phyloP scores from a whole-genome alignment of 345 rosid species.

The Firmiana major region DNA sequence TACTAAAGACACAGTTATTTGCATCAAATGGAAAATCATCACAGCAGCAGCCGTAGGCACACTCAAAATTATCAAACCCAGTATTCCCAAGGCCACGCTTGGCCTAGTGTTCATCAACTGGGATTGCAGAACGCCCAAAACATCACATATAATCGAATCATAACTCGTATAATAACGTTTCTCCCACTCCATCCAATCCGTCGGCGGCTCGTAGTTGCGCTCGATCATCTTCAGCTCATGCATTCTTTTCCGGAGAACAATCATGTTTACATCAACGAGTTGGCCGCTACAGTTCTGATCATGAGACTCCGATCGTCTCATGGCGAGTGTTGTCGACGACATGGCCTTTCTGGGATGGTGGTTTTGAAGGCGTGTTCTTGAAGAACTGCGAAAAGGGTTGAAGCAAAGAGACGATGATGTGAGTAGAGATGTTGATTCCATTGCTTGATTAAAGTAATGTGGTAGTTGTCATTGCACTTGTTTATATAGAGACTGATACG shows the following conservation, averaged over 20 bases:
- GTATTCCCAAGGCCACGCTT: slow-evolving; percentile 38
- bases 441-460: neutral
- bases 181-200: slow-evolving; percentile 75
- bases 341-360: neutral
- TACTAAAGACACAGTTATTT: slow-evolving; percentile 10
- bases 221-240: slow-evolving; percentile 63
- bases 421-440: neutral
- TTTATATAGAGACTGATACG: neutral
- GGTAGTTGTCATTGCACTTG: too few species aligned
- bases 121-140: slow-evolving; percentile 44
- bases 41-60: slow-evolving; percentile 41
- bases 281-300: slow-evolving; percentile 27
- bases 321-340: neutral
- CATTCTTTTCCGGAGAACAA: slow-evolving; percentile 50
- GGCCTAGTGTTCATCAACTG: slow-evolving; percentile 63
- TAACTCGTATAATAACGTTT: slow-evolving; percentile 46
- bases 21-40: slow-evolving; percentile 25
- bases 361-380: neutral
- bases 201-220: slow-evolving; percentile 61
- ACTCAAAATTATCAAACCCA: slow-evolving; percentile 40
- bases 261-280: slow-evolving; percentile 58
- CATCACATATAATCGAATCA: slow-evolving; percentile 46
- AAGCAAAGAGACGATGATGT: neutral
- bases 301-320: neutral
- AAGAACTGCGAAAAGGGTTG: neutral